Evolutionary conservation across 1,139 yeast species (phyloP), one percentile per base, ranked within the genome.

Genomic region (Yamadazyma oceani): DNA sequence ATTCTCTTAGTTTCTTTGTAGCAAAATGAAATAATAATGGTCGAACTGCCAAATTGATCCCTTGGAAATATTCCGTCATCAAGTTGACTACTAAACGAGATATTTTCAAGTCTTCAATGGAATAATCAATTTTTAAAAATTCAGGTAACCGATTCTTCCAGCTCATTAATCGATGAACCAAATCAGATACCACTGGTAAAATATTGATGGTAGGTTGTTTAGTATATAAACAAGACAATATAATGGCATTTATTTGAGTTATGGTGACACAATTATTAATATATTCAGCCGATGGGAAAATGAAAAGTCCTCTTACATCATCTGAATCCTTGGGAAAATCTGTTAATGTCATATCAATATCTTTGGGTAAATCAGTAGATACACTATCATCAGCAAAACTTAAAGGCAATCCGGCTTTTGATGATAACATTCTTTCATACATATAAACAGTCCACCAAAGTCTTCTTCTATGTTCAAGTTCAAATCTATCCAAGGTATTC

Each of bases 381-480:
- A 86, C 85, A 45, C 86, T 82, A 48, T 83, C 86, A 54, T 86
- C 95, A 1, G 87, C 80, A 46, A 86, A 73, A 39, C 90, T 80
- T 31, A 85, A 60, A 0, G 96, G 95, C 26, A 86, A 64, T 0
- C 96, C 96, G 1, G 92, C 90, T 53, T 87, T 87, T 10, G 94
- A 83, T 14, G 89, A 82, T 32, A 86, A 63, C 88, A 86, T 86
- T 56, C 95, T 63, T 61, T 87, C 96, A 53, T 83, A 83, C 86
- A 85, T 85, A 59, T 85, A 86, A 9, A 86, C 90, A 0, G 95
- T 85, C 96, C 96, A 87, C 92, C 95, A 87, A 15, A 87, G 63
- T 48, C 96, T 66, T 53, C 95, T 69, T 47, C 94, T 66, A 57
- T 87, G 95, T 49, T 87, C 96, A 37, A 84, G 59, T 52, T 84